A percentile compares a stretch with the other conserved stretches of the same genome.
These are phyloP conservation scores for Middelhovenomyces tepae DNA, from an alignment of 805 yeast species.

Conservation along the genomic window DNA sequence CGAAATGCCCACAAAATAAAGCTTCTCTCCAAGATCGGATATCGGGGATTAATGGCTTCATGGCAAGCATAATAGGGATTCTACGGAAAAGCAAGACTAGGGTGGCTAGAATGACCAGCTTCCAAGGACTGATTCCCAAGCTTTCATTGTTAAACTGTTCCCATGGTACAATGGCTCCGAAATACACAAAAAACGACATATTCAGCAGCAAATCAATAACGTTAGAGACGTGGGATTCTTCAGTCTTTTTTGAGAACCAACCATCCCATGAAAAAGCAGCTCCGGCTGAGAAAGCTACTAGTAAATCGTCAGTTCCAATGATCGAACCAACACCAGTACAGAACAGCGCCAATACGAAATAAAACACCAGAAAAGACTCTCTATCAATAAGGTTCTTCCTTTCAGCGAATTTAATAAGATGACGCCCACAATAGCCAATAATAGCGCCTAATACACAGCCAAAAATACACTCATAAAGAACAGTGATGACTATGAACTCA, in stretches of 20 bases:
- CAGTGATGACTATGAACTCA: constrained; percentile 70
- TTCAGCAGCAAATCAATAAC: constrained; percentile 81
- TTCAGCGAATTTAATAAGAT: constrained; percentile 68
- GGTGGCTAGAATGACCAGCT: constrained; percentile 64
- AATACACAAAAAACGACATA: constrained; percentile 78
- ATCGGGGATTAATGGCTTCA: constrained; percentile 78
- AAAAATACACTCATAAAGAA: constrained; percentile 72
- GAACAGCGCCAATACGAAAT: constrained; percentile 69
- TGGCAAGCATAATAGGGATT: constrained; percentile 67
- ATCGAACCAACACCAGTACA: constrained; percentile 88
- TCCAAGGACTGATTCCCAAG: constrained; percentile 69
- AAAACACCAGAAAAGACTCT: constrained; percentile 81
- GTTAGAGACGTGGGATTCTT: constrained; percentile 78
- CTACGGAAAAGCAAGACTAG: constrained; percentile 69
- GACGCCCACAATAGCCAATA: constrained; percentile 64
- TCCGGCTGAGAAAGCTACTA: constrained; percentile 88
- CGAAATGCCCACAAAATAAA: constrained; percentile 87
- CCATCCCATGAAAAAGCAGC: constrained; percentile 94
- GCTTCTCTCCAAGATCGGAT: constrained; percentile 91
- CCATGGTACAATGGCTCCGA: constrained; percentile 92
- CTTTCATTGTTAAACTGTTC: constrained; percentile 51
- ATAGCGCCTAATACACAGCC: constrained; percentile 68
- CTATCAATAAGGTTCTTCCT: constrained; percentile 62
- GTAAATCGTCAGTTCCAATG: constrained; percentile 79
- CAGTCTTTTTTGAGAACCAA: constrained; percentile 72